Evolutionary conservation across 306 rosid genomes (phyloP).

Genomic region (Citrullus amarus): DNA sequence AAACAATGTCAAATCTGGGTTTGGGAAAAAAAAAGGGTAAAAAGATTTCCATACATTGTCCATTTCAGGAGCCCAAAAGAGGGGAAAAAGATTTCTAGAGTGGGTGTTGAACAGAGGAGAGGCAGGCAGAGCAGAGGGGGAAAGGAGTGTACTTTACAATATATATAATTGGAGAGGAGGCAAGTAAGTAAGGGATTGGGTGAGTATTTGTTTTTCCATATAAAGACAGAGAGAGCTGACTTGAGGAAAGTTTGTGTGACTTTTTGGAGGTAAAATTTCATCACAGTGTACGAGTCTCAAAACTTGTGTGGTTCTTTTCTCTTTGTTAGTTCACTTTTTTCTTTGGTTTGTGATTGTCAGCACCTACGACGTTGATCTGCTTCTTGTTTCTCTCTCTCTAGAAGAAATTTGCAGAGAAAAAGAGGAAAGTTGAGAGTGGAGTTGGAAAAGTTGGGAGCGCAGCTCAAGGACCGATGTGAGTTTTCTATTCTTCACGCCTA

Average conservation of each 20-base stretch:
- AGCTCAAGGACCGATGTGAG: not conserved
- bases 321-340: too few relatives aligned
- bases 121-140: not conserved
- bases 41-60: not conserved
- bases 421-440: not conserved
- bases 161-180: not conserved
- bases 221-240: constrained; percentile 30
- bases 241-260: constrained; percentile 1
- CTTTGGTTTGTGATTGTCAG: constrained; percentile 9
- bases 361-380: constrained; percentile 10
- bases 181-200: not conserved
- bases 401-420: not conserved
- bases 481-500: not conserved
- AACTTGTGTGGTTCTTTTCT: not conserved
- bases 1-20: constrained; percentile 3
- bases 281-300: not conserved
- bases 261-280: constrained; percentile 4
- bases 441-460: not conserved
- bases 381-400: not conserved
- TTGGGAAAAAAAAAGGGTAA: not conserved
- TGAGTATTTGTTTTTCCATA: not conserved
- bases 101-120: not conserved
- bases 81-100: not conserved
- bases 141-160: not conserved
- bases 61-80: constrained; percentile 22